A percentile compares a stretch with the other conserved stretches of the same genome.
These are phyloP conservation scores for Phoenix dactylifera DNA, from an alignment of 176 grass and related monocot species.

Conservation along the genomic window DNA sequence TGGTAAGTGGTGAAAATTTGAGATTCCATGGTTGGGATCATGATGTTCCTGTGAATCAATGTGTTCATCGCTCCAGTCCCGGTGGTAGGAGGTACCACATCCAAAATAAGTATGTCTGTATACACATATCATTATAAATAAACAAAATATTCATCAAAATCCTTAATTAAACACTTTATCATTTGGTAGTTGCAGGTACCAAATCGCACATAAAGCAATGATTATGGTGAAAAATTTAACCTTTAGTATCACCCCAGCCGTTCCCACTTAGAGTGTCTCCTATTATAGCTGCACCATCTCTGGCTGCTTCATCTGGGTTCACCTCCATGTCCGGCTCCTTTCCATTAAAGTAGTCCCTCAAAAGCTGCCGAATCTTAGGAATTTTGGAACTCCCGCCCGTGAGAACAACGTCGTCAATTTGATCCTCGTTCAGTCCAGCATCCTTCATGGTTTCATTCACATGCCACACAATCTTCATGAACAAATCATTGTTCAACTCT, in stretches of 20 bases:
- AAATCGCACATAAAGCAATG: too few relatives aligned
- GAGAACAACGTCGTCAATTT: constrained; percentile 74
- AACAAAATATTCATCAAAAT: background rate
- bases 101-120: constrained; percentile 66
- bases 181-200: too few relatives aligned
- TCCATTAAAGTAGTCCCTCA: constrained; percentile 60
- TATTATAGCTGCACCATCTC: constrained; percentile 50
- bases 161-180: too few relatives aligned
- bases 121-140: background rate
- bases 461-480: constrained; percentile 59
- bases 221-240: constrained; percentile 5
- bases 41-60: constrained; percentile 58
- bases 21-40: constrained; percentile 68
- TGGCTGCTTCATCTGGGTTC: constrained; percentile 70
- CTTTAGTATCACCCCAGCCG: constrained; percentile 59
- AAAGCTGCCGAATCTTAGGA: constrained; percentile 65
- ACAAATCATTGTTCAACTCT: constrained; percentile 65
- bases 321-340: constrained; percentile 67
- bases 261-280: constrained; percentile 65
- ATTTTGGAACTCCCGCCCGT: constrained; percentile 70
- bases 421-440: constrained; percentile 53
- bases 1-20: constrained; percentile 78
- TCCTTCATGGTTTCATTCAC: constrained; percentile 70
- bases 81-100: constrained; percentile 51
- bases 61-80: constrained; percentile 66